A percentile compares a stretch with the other conserved stretches of the same genome.
Conservation (phyloP, 2,329 filamentous ascomycete species). For the Huntiella moniliformis region DNA sequence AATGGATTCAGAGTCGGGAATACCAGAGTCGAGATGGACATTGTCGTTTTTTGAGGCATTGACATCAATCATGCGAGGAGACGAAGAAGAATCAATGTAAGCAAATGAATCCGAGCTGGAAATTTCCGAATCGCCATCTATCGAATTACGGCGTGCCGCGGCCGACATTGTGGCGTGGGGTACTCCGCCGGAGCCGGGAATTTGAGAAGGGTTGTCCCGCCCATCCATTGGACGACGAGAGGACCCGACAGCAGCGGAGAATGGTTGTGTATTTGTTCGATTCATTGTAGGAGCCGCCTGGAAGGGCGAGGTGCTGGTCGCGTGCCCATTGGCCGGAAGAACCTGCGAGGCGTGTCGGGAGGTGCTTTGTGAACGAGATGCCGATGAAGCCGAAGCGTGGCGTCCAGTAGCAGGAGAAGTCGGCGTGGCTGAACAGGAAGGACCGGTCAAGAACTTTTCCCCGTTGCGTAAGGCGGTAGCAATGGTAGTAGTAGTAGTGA, state of each 20-base stretch:
- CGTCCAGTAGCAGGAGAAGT: background rate
- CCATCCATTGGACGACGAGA: too few species aligned
- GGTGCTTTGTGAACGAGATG: background rate
- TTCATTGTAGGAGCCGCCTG: conserved; percentile 15
- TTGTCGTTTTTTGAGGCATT: conserved; percentile 49
- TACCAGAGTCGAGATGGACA: conserved; percentile 51
- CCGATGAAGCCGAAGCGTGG: background rate
- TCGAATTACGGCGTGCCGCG: conserved; percentile 19
- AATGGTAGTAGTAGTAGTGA: background rate
- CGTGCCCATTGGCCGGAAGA: conserved; percentile 12
- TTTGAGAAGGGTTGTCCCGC: too few species aligned
- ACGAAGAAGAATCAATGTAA: conserved; percentile 19
- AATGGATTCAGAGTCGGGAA: conserved; percentile 45
- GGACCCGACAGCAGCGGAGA: conserved; percentile 18
- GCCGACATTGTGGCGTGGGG: conserved; percentile 3
- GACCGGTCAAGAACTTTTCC: background rate
- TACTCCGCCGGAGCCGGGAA: background rate
- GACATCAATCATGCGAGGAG: conserved; percentile 49
- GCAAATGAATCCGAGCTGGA: conserved; percentile 23
- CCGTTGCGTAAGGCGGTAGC: background rate
- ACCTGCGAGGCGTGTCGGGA: too few species aligned
- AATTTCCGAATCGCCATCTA: conserved; percentile 32
- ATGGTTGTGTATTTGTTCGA: conserved; percentile 18
- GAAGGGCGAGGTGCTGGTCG: conserved; percentile 9
- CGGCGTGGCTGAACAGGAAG: background rate